Base-by-base conservation (phyloP, 1,139 yeast genomes). In the Magnusiomyces sp. region DNA sequence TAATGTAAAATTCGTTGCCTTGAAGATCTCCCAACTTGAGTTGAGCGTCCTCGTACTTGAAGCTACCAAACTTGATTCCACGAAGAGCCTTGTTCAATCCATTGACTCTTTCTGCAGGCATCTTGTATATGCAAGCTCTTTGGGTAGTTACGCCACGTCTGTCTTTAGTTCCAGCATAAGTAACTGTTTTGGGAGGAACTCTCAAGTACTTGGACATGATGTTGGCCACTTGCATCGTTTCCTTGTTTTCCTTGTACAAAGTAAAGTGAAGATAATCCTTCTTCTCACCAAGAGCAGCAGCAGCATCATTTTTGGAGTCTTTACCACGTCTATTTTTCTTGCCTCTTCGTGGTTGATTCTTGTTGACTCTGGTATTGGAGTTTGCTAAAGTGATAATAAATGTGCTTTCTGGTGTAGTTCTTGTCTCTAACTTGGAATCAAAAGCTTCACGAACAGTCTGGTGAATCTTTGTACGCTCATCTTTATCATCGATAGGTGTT, bases 71-170 rank as follows among this genome's bases (percentile, higher is more conserved):
- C 33, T 77, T 76, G 55, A 86, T 74, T 14, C 90, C 92, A 58
- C 81, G 77, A 52, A 90, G 71, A 0, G 84, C 83, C 59, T 76
- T 79, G 63, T 90, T 90, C 56, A 92, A 73, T 2, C 85, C 78
- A 53, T 81, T 81, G 6, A 90, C 78, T 59, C 98, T 74, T 40
- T 82, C 89, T n/a, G 84, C 84, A 55, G 81, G 79, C 50, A 88
- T 80, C 55, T 79, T 79, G 48, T 80, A 77, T 51, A 90, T 72
- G 40, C 90, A 81, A 53, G 86, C 77, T 55, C 80, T 77, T 67
- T 92, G 99, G 50, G 89, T 88, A 1, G 99, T 94, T 23, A 87
- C 92, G 49, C 95, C 99, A 62, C 99, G 79, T 61, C 97, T 79
- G 66, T 92, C 99, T 62, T 92, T 92, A 3, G 98, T 94, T 19